Base-by-base conservation (phyloP, 2,329 filamentous ascomycete genomes). In the Claviceps lovelessii region DNA sequence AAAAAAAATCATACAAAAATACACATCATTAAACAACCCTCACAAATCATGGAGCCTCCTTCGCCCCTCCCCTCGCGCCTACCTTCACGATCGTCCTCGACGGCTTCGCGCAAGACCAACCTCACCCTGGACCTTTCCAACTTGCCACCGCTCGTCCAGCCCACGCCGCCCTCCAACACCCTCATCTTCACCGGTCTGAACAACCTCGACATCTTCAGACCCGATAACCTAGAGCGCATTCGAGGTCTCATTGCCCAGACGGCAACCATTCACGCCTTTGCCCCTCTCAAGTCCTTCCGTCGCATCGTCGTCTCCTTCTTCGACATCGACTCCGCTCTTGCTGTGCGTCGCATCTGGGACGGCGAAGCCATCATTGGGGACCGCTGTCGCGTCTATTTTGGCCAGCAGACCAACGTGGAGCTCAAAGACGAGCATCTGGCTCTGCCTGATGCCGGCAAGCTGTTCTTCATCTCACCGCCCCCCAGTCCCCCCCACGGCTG, bases 151-250 rank as follows among this genome's bases (percentile, higher is more conserved):
- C 75, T 88, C 54, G 74, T 76, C 46, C 78, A 81, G 65, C 86
- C 87, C n/a, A 83, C 86, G 31, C 80, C 84, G 54, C 85, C 86
- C 6, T 86, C 85, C 61, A 93, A 93, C 74, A 93, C 88, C 0
- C 82, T 93, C 55, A 81, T 93, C 64, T 85, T 93, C 66, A 93
- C 88, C 63, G 89, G 89, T 72, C 80, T 93, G 57, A 73, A 83
- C 64, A 80, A 88, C 60, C 72, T 76, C 56, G 82, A 85, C 63
- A 83, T 89, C 72, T 93, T 91, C 76, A 76, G 80, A 56, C 76
- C 85, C 19, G 78, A 84, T 58, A 89, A 88, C 70, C 77, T 91
- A 56, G 79, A 85, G 62, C 81, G 79, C 57, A 86, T 91, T 63
- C 84, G 83, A 65, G 77, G 83, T 54, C 80, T 88, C 56, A 83